Conservation (phyloP, 768 basidiomycete species). For the Lepiota brunneoincarnata region DNA sequence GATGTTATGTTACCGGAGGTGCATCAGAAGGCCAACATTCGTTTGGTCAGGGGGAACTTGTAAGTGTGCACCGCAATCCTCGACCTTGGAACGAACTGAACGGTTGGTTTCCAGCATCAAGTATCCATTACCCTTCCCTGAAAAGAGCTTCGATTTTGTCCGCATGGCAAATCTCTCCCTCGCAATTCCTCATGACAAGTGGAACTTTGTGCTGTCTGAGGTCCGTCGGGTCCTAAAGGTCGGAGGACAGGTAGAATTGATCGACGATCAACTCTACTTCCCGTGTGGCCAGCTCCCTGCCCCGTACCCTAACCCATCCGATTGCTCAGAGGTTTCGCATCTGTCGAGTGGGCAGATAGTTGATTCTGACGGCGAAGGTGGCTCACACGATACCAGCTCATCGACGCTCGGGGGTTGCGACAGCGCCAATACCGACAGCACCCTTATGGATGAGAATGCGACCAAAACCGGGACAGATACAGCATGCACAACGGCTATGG, state of each 20-base stretch:
- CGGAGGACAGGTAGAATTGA: conserved; percentile 67
- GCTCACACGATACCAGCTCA: not conserved
- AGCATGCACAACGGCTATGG: not conserved
- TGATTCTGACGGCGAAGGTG: not conserved
- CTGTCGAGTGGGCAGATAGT: not conserved
- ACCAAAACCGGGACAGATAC: not conserved
- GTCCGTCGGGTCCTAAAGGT: conserved; percentile 56
- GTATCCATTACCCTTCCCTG: conserved; percentile 57
- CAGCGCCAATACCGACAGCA: not conserved
- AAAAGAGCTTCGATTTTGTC: conserved; percentile 66
- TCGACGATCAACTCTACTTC: conserved; percentile 71
- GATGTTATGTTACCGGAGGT: conserved; percentile 40
- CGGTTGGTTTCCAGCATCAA: conserved; percentile 40
- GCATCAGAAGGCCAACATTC: conserved; percentile 37
- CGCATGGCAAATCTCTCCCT: conserved; percentile 69
- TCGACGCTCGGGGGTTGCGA: not conserved
- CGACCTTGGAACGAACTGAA: not conserved
- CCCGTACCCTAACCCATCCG: not conserved
- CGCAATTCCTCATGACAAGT: conserved; percentile 56
- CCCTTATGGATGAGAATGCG: not conserved
- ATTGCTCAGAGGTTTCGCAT: not conserved
- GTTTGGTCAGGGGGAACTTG: conserved; percentile 67
- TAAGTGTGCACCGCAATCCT: conserved; percentile 32
- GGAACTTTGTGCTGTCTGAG: conserved; percentile 61
- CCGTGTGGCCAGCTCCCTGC: conserved; percentile 41